Conservation (phyloP, 1,284 basidiomycete genomes). For the Puccinia horiana region DNA sequence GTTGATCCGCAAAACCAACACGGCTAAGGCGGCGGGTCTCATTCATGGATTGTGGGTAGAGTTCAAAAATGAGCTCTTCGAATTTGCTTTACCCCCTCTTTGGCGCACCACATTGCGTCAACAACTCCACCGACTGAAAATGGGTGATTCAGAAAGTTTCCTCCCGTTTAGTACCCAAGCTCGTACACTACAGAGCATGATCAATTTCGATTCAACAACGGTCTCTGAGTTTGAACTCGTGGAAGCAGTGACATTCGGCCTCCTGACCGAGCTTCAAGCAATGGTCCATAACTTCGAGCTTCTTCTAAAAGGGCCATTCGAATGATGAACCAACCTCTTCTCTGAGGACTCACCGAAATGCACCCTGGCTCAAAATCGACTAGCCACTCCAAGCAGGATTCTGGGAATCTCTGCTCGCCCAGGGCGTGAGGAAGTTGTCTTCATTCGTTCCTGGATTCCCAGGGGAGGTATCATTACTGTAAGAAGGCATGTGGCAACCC, state of each 20-base stretch:
- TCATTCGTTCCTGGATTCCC: background rate
- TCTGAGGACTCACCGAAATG: background rate
- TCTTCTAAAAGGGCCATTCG: background rate
- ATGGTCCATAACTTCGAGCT: background rate
- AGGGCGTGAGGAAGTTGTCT: background rate
- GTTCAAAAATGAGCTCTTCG: background rate
- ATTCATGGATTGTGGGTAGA: background rate
- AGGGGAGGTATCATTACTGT: conserved; percentile 8
- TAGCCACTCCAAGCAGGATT: background rate
- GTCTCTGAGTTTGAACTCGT: background rate
- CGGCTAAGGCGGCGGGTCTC: too few relatives aligned
- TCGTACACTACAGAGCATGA: background rate
- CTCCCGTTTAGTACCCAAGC: background rate
- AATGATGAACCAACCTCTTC: background rate
- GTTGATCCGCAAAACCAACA: background rate
- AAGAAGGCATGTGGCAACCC: conserved; percentile 1
- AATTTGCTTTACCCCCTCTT: background rate
- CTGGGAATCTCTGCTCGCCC: too few relatives aligned
- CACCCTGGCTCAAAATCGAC: too few relatives aligned
- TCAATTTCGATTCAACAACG: background rate
- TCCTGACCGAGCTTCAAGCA: background rate
- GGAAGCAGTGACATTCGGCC: background rate
- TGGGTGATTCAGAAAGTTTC: background rate
- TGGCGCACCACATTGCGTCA: background rate
- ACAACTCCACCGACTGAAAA: background rate